Base-by-base conservation (phyloP, 2,329 filamentous ascomycete genomes). In the Dothistroma septosporum region DNA sequence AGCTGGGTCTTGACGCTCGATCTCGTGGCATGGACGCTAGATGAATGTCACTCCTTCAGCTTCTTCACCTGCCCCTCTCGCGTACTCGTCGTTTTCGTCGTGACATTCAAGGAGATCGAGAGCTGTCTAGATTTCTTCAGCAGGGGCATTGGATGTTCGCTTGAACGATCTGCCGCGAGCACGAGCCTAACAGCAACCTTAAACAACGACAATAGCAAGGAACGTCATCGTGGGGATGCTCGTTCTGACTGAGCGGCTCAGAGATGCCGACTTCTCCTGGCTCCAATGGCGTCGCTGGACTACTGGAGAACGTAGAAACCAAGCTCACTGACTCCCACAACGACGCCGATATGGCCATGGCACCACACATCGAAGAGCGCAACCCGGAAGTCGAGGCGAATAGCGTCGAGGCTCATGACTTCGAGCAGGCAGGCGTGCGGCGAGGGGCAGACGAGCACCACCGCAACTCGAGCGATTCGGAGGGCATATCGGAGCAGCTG, bases 401-500 rank as follows among this genome's bases (percentile, higher is more conserved):
- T 31, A 6, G 37, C 24, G 24, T 46, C 35, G 53, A 44, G 32
- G 53, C 12, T 19, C 16, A 10, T 3, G n/a, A 37, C 22, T 37
- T 55, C 3, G 32, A 55, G 53, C 22, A 47, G 31, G 35, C 48
- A 55, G 33, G 44, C 57, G 61, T 59, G 49, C 50, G 55, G 47
- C 28, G 55, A 41, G 24, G 52, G 35, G 32, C 37, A 58, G 14
- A 52, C 10, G 46, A 52, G 19, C 21, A 41, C 31, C 46, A 44
- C 21, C 3, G 33, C 21, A 54, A 55, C 19, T 62, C 65, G n/a
- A 72, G 67, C 63, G 70, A 72, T 56, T 68, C 64, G 5, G 70
- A 72, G 41, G 66, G 68, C 24, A 55, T 70, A 10, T 67, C 69
- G 21, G 69, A 73, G 37, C 64, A 66, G 49, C 61, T 73, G 9